A percentile compares a stretch with the other conserved stretches of the same genome.
These are phyloP conservation scores for Xylaria sp. DNA, from an alignment of 2,329 filamentous ascomycete genomes.

Conservation along the genomic window DNA sequence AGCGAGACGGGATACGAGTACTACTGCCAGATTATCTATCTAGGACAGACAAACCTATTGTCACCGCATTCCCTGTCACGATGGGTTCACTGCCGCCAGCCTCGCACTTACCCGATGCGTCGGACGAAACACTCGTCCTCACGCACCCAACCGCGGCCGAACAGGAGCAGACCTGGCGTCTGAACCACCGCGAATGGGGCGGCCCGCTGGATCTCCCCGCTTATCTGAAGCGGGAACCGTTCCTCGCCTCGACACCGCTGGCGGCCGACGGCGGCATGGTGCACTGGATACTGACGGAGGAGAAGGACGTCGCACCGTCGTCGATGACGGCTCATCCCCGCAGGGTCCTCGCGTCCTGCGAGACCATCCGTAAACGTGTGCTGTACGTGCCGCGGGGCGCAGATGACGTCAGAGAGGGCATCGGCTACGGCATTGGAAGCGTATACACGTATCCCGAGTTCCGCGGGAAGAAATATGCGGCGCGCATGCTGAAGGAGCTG, in stretches of 20 bases:
- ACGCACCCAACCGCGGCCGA: constrained; percentile 68
- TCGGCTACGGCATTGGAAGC: constrained; percentile 79
- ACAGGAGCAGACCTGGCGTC: constrained; percentile 63
- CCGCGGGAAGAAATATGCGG: constrained; percentile 80
- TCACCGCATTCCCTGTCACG: background rate
- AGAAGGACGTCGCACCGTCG: background rate
- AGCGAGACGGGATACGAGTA: background rate
- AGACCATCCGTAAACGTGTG: constrained; percentile 70
- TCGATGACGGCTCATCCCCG: constrained; percentile 45
- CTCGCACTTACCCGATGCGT: constrained; percentile 49
- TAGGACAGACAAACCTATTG: constrained; percentile 2
- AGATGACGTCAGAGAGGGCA: constrained; percentile 61
- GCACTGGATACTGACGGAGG: constrained; percentile 70
- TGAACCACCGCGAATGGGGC: constrained; percentile 69
- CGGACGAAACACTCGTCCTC: constrained; percentile 58
- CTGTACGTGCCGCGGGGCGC: constrained; percentile 51
- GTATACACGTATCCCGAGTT: constrained; percentile 79
- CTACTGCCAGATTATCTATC: background rate
- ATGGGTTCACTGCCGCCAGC: constrained; percentile 51
- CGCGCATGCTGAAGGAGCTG: constrained; percentile 77
- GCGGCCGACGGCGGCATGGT: constrained; percentile 68
- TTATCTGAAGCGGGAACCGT: constrained; percentile 70
- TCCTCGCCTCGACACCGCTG: constrained; percentile 68
- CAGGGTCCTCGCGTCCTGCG: constrained; percentile 71
- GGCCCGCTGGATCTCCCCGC: constrained; percentile 62